phyloP scores from a whole-genome alignment of 768 basidiomycete genomes.

The Flagelloscypha sp. region DNA sequence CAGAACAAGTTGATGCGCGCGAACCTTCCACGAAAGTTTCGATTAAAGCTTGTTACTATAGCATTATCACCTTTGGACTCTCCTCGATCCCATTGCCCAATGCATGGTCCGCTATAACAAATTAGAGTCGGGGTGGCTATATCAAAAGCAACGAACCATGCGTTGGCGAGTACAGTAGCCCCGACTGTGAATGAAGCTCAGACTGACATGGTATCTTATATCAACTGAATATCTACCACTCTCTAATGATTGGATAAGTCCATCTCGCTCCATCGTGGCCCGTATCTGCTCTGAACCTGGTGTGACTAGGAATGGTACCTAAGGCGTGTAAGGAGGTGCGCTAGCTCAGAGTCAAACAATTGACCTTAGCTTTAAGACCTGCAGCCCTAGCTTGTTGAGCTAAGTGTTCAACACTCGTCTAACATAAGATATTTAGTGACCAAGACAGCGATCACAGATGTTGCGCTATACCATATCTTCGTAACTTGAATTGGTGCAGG shows the following conservation, averaged over 20 bases:
- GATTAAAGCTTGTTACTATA: constrained; percentile 95
- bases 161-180: constrained; percentile 93
- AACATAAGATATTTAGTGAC: constrained; percentile 7
- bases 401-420: constrained; percentile 89
- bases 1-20: constrained; percentile 49
- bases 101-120: constrained; percentile 97
- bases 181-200: too few relatives aligned
- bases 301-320: constrained; percentile 82
- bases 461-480: constrained; percentile 69
- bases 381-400: constrained; percentile 82
- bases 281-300: constrained; percentile 94
- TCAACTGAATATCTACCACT: too few relatives aligned
- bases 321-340: not conserved
- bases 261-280: constrained; percentile 94
- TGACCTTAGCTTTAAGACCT: constrained; percentile 69
- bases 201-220: too few relatives aligned
- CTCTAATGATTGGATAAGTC: constrained; percentile 72
- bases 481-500: constrained; percentile 99
- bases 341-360: constrained; percentile 14
- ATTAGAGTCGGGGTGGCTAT: too few relatives aligned
- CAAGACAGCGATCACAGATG: not conserved
- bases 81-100: constrained; percentile 93
- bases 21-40: constrained; percentile 31
- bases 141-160: too few relatives aligned
- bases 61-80: constrained; percentile 85